These are phyloP conservation scores for Amauroascus niger DNA, from an alignment of 2,329 filamentous ascomycete species.

Conservation along the genomic window DNA sequence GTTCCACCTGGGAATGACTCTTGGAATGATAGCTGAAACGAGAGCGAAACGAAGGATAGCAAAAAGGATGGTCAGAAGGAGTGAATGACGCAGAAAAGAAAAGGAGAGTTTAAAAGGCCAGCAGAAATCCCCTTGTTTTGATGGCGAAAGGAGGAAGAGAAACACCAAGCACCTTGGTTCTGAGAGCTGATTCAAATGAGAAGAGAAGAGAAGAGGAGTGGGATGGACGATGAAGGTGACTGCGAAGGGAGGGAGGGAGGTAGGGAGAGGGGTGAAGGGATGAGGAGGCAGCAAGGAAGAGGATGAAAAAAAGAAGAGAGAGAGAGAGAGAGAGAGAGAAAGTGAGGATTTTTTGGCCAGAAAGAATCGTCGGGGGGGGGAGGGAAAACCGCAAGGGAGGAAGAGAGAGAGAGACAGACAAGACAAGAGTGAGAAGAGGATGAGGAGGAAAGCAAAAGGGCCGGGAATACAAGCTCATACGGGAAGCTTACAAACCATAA, in stretches of 20 bases:
- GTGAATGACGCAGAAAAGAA: neutral
- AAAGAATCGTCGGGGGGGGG: neutral
- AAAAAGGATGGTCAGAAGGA: constrained; percentile 7
- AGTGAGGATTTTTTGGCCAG: neutral
- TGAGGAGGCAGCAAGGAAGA: too few species aligned
- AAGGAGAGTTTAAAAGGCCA: neutral
- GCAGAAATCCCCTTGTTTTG: neutral
- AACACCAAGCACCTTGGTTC: neutral
- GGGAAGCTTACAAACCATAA: too few species aligned
- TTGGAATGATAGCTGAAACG: constrained; percentile 5
- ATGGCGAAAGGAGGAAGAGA: neutral
- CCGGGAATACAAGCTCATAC: neutral
- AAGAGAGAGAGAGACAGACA: neutral
- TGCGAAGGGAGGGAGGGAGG: too few species aligned
- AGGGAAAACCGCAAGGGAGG: neutral
- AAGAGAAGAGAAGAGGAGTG: neutral
- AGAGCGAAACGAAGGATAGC: constrained; percentile 1
- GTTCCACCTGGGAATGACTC: constrained; percentile 36
- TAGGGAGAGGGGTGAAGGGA: too few species aligned
- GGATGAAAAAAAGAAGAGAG: too few species aligned
- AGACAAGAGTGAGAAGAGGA: neutral
- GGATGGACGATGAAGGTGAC: too few species aligned
- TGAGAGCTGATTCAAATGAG: too few species aligned
- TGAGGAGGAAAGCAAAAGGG: neutral
- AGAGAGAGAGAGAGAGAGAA: constrained; percentile 11